These are phyloP conservation scores for Vitellaria paradoxa DNA, from an alignment of 179 eudicot genomes.

Conservation along the genomic window DNA sequence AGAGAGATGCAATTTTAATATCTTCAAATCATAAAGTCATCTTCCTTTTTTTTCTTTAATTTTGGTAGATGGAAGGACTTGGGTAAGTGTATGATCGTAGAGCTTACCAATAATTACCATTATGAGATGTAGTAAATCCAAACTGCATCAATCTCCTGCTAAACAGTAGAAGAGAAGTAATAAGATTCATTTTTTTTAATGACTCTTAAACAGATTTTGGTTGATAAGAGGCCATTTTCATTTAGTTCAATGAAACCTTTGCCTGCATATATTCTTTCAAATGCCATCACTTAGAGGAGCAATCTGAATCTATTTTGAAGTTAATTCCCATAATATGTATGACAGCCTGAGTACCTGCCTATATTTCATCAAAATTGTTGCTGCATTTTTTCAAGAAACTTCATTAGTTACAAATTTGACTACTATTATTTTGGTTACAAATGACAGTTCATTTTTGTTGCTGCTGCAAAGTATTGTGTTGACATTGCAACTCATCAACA, in stretches of 20 bases:
- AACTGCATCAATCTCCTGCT: neutral
- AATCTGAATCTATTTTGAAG: neutral
- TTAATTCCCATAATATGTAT: neutral
- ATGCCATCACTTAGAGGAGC: neutral
- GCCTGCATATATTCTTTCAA: neutral
- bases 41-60: neutral
- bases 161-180: neutral
- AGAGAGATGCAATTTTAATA: neutral
- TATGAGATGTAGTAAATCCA: neutral
- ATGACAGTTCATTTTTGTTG: slow-evolving; percentile 78
- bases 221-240: neutral
- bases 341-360: neutral
- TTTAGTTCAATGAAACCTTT: neutral
- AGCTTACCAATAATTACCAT: neutral
- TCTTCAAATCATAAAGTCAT: neutral
- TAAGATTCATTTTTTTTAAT: neutral
- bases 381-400: neutral
- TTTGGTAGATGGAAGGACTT: neutral
- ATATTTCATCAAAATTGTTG: neutral
- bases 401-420: neutral
- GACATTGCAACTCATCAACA: slow-evolving; percentile 88
- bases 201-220: neutral
- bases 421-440: neutral
- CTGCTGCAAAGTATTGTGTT: slow-evolving; percentile 74
- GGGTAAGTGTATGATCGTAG: neutral